Conservation (phyloP, 2,329 filamentous ascomycete species). For the Xylariaceae sp. region DNA sequence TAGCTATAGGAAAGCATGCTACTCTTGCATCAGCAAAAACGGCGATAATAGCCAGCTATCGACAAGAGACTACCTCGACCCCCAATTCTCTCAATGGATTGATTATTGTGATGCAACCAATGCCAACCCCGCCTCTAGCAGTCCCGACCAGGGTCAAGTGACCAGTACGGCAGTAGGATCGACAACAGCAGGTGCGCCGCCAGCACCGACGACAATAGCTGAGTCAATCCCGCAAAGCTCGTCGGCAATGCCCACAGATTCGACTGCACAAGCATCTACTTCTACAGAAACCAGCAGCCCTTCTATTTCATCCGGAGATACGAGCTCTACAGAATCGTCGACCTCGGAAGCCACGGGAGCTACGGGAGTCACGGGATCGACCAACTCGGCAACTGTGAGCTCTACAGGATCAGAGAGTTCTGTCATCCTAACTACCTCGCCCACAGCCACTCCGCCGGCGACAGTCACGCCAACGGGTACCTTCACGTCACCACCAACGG, state of each 20-base stretch:
- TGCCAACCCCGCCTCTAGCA: neutral
- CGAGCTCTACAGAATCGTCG: neutral
- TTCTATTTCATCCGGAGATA: slow-evolving; percentile 5
- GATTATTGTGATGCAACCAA: slow-evolving; percentile 49
- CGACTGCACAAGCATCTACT: slow-evolving; percentile 21
- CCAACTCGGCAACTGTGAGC: neutral
- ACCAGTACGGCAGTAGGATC: slow-evolving; percentile 18
- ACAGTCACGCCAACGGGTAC: neutral
- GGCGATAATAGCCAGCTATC: slow-evolving; percentile 37
- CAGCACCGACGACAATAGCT: slow-evolving; percentile 25
- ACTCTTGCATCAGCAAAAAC: slow-evolving; percentile 48
- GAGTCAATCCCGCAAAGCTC: slow-evolving; percentile 19
- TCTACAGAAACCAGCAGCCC: neutral
- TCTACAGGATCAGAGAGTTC: slow-evolving; percentile 24
- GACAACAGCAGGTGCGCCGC: slow-evolving; percentile 27
- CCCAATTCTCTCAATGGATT: slow-evolving; percentile 53
- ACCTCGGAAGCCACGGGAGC: neutral
- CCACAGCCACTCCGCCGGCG: slow-evolving; percentile 5
- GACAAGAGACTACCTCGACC: slow-evolving; percentile 44
- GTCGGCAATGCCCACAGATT: slow-evolving; percentile 13
- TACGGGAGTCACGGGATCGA: slow-evolving; percentile 17
- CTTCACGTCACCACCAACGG: slow-evolving; percentile 6
- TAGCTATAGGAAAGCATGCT: slow-evolving; percentile 47
- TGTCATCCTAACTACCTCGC: slow-evolving; percentile 18
- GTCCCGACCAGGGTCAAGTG: slow-evolving; percentile 23